A percentile compares a stretch with the other conserved stretches of the same genome.
Conservation (phyloP, 352 stramenopile genomes). For the Thalassiosira mediterranea region DNA sequence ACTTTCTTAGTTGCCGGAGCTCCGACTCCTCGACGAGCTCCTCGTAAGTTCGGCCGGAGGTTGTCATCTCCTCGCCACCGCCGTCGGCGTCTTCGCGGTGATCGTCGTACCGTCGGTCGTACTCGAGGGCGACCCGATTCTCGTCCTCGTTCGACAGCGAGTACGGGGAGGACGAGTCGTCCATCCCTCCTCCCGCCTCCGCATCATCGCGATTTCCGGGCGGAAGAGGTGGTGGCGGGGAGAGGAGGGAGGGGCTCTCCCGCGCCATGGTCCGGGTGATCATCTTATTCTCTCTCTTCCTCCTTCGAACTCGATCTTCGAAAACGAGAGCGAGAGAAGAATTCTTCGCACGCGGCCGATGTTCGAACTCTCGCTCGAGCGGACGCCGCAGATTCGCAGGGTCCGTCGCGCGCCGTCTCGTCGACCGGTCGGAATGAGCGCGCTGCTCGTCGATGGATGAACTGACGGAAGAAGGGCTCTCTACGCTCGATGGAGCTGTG, state of each 20-base stretch:
- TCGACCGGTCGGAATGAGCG: not conserved
- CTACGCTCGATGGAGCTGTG: not conserved
- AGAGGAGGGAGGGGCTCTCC: conserved; percentile 17
- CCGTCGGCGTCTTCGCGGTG: conserved; percentile 16
- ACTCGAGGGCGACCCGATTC: conserved; percentile 13
- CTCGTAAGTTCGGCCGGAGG: conserved; percentile 47
- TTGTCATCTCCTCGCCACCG: conserved; percentile 20
- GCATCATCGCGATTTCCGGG: not conserved
- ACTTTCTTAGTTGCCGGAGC: not conserved
- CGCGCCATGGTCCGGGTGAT: conserved; percentile 20
- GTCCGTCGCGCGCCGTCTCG: not conserved
- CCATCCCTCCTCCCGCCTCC: not conserved
- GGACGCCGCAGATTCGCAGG: too few species aligned
- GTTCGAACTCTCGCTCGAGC: too few species aligned
- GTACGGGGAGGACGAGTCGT: conserved; percentile 16
- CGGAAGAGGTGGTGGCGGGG: not conserved
- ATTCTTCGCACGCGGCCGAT: too few species aligned
- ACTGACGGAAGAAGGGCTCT: not conserved
- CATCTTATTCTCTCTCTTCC: conserved; percentile 10
- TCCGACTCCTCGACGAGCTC: too few species aligned
- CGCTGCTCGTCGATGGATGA: not conserved
- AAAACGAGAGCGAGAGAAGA: too few species aligned
- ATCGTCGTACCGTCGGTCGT: conserved; percentile 28
- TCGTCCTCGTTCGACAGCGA: conserved; percentile 43
- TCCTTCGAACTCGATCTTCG: not conserved